phyloP scores from a whole-genome alignment of 2,329 filamentous ascomycete genomes.

The Pestalotiopsis sp. region DNA sequence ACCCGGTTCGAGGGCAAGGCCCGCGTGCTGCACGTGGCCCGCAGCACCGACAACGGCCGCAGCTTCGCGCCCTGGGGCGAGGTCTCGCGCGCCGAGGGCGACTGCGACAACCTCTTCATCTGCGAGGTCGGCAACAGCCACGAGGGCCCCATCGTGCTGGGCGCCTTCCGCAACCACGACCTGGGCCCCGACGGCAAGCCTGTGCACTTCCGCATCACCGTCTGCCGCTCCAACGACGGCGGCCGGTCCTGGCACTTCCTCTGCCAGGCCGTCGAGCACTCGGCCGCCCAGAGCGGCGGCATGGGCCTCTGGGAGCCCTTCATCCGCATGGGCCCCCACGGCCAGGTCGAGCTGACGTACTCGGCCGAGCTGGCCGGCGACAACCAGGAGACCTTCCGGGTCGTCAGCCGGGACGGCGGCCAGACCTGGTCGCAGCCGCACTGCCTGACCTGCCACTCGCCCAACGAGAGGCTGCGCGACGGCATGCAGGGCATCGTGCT shows the following conservation, averaged over 20 bases:
- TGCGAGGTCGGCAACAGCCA: slow-evolving; percentile 35
- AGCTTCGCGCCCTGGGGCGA: slow-evolving; percentile 44
- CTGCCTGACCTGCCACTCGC: slow-evolving; percentile 39
- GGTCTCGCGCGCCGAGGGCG: slow-evolving; percentile 42
- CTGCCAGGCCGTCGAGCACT: slow-evolving; percentile 46
- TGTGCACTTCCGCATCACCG: slow-evolving; percentile 50
- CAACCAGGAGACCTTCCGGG: slow-evolving; percentile 53
- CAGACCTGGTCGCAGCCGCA: slow-evolving; percentile 43
- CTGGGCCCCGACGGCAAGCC: slow-evolving; percentile 31
- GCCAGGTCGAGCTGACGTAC: slow-evolving; percentile 45
- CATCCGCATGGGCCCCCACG: slow-evolving; percentile 39
- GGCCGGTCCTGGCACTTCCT: slow-evolving; percentile 45
- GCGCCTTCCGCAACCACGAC: slow-evolving; percentile 52
- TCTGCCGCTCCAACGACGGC: slow-evolving; percentile 47
- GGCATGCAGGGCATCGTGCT: slow-evolving; percentile 47
- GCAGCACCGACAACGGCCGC: slow-evolving; percentile 44
- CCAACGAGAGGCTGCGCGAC: slow-evolving; percentile 39
- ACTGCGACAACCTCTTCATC: slow-evolving; percentile 50
- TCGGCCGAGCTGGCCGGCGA: slow-evolving; percentile 47
- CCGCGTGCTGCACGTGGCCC: slow-evolving; percentile 44
- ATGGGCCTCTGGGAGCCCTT: slow-evolving; percentile 54
- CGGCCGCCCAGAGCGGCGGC: slow-evolving; percentile 40
- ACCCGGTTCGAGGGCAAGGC: slow-evolving; percentile 40
- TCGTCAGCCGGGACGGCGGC: slow-evolving; percentile 44
- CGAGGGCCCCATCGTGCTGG: slow-evolving; percentile 37